These are phyloP conservation scores for Ceratocystis variospora DNA, from an alignment of 2,329 filamentous ascomycete species.

Conservation along the genomic window DNA sequence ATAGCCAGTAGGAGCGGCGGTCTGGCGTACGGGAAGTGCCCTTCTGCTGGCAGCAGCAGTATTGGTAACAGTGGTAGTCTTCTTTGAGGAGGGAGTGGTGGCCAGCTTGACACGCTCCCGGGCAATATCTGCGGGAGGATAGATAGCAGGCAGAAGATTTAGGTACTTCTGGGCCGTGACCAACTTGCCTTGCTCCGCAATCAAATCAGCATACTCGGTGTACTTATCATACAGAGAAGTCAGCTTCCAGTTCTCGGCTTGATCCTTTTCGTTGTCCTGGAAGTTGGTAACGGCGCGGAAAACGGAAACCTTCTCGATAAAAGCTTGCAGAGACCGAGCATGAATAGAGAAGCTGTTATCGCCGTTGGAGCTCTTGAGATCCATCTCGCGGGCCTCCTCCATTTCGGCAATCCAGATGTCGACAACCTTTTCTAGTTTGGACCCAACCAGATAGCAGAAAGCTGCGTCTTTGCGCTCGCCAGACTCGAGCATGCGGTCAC, in stretches of 20 bases:
- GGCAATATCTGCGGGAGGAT: constrained; percentile 76
- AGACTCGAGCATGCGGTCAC: constrained; percentile 75
- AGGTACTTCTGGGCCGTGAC: constrained; percentile 82
- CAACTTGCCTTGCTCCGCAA: constrained; percentile 78
- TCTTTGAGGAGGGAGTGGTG: constrained; percentile 37
- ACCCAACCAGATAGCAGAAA: constrained; percentile 91
- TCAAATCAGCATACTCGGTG: constrained; percentile 89
- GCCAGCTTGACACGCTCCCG: constrained; percentile 75
- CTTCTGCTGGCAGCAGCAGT: constrained; percentile 20
- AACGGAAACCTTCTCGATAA: constrained; percentile 96
- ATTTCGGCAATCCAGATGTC: constrained; percentile 86
- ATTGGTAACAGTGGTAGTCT: constrained; percentile 23
- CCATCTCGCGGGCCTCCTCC: constrained; percentile 65
- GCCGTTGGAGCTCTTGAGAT: constrained; percentile 51
- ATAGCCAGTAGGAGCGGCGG: constrained; percentile 26
- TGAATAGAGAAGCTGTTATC: constrained; percentile 87
- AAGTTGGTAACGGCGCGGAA: constrained; percentile 93
- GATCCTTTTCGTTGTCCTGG: constrained; percentile 58
- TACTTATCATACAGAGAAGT: constrained; percentile 84
- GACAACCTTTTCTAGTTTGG: constrained; percentile 94
- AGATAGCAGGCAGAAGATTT: constrained; percentile 67
- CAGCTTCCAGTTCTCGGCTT: constrained; percentile 77
- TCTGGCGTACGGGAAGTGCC: constrained; percentile 22
- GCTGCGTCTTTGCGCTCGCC: constrained; percentile 75
- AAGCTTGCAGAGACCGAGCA: constrained; percentile 72